Evolutionary conservation across 2,329 filamentous ascomycete species (phyloP).

Genomic region (Alternaria longipes): DNA sequence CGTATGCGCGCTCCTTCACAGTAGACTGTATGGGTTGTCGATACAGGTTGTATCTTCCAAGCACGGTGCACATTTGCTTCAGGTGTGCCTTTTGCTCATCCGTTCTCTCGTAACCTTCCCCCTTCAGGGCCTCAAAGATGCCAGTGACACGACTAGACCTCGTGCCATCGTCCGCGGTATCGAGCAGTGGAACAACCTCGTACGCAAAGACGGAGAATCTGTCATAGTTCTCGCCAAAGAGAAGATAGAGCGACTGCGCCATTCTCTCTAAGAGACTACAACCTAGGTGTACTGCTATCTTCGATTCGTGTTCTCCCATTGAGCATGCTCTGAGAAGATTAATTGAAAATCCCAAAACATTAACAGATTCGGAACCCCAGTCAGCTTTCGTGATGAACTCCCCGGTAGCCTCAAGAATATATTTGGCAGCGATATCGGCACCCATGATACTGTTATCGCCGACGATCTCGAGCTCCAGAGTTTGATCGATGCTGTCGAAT

Average conservation of each 20-base stretch:
- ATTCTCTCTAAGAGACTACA: slow-evolving; percentile 4
- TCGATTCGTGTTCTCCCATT: neutral
- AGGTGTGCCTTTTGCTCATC: neutral
- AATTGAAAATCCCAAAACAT: neutral
- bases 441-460: neutral
- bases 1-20: neutral
- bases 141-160: neutral
- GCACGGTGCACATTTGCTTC: neutral
- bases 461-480: neutral
- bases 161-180: neutral
- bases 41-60: neutral
- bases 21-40: neutral
- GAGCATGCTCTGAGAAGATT: neutral
- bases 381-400: neutral
- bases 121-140: neutral
- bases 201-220: neutral
- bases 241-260: neutral
- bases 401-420: neutral
- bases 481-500: neutral
- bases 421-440: neutral
- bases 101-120: neutral
- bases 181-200: neutral
- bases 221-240: neutral
- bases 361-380: neutral
- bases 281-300: neutral